phyloP scores from a whole-genome alignment of 495 filamentous ascomycete species.

The Neurospora sp. region DNA sequence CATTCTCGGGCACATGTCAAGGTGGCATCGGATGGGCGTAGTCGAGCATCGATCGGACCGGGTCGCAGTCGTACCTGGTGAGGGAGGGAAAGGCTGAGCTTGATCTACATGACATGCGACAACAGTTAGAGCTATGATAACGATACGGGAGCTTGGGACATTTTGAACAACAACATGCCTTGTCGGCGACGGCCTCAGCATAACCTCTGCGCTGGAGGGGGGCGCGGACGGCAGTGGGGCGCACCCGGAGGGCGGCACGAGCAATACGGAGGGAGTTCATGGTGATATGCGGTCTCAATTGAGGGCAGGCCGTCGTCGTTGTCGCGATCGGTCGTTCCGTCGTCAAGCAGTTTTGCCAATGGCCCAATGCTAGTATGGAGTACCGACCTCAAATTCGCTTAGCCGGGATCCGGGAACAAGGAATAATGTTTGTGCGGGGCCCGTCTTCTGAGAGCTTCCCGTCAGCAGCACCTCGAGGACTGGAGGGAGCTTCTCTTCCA shows the following conservation, averaged over 20 bases:
- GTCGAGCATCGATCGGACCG: constrained; percentile 1
- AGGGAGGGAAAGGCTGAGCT: constrained; percentile 91
- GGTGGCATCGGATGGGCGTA: neutral
- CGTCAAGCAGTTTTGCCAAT: constrained; percentile 30
- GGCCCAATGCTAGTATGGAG: neutral
- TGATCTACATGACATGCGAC: constrained; percentile 56
- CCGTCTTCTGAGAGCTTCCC: neutral
- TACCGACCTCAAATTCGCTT: constrained; percentile 24
- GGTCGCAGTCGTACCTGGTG: constrained; percentile 69
- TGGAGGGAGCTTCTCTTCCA: neutral
- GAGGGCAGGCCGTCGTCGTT: constrained; percentile 23
- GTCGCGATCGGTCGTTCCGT: constrained; percentile 17
- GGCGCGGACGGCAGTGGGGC: constrained; percentile 56
- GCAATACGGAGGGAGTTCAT: constrained; percentile 92
- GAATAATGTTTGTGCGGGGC: constrained; percentile 24
- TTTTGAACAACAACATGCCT: constrained; percentile 29
- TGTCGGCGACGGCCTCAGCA: constrained; percentile 84
- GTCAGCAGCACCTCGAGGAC: neutral
- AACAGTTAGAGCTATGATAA: constrained; percentile 9
- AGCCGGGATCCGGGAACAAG: constrained; percentile 24
- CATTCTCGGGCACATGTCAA: neutral
- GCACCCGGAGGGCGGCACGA: constrained; percentile 72
- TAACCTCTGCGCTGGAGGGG: constrained; percentile 78
- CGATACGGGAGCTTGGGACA: constrained; percentile 8
- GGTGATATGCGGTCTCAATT: constrained; percentile 45